Percentiles rank a stretch among this genome's conserved stretches.
phyloP scores from a whole-genome alignment of 2,329 filamentous ascomycete species.

The Aspergillus sclerotialis region DNA sequence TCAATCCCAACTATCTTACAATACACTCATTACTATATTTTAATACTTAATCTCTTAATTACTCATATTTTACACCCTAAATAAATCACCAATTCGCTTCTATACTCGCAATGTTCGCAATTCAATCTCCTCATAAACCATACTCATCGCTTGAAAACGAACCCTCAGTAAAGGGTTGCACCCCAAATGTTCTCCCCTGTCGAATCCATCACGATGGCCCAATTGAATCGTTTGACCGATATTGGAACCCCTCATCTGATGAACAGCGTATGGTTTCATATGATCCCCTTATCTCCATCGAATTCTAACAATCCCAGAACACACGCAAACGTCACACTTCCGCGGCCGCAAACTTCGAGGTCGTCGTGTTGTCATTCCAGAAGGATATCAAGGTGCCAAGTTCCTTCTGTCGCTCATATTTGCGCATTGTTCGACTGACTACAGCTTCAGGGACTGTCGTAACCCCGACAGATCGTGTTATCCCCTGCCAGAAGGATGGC shows the following conservation, averaged over 20 bases:
- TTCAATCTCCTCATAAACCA: constrained; percentile 23
- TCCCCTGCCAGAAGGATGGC: constrained; percentile 19
- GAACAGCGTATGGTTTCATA: constrained; percentile 31
- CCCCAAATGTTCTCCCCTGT: constrained; percentile 71
- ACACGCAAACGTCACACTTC: constrained; percentile 56
- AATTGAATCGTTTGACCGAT: constrained; percentile 55
- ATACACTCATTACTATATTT: background rate
- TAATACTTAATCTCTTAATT: background rate
- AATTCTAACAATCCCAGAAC: constrained; percentile 8
- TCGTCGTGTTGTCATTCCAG: constrained; percentile 58
- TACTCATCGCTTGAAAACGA: constrained; percentile 11
- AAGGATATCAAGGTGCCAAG: constrained; percentile 59
- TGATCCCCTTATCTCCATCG: background rate
- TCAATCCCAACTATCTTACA: background rate
- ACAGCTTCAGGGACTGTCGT: constrained; percentile 49
- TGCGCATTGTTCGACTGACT: constrained; percentile 1
- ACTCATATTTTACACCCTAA: too few species aligned
- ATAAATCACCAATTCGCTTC: background rate
- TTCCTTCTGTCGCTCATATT: background rate
- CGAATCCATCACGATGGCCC: constrained; percentile 71
- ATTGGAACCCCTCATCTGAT: constrained; percentile 59
- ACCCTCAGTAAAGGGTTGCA: constrained; percentile 33
- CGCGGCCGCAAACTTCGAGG: constrained; percentile 74
- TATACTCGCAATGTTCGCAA: constrained; percentile 24
- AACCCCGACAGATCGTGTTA: constrained; percentile 37